These are phyloP conservation scores for Pyrrhoderma noxium DNA, from an alignment of 1,284 basidiomycete genomes.

Conservation along the genomic window DNA sequence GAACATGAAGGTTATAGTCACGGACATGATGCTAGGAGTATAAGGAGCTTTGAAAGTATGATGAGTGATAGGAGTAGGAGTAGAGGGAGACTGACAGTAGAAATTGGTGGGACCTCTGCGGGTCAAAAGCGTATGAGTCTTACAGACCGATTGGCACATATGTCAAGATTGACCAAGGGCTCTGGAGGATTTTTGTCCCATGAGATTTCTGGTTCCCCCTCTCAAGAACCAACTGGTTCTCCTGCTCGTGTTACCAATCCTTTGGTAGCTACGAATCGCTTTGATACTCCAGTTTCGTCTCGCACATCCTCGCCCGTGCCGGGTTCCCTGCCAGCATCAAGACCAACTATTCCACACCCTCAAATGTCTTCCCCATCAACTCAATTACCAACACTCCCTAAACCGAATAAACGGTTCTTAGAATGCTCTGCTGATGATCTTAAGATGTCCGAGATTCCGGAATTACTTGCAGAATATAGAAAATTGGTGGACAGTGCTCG, in stretches of 20 bases:
- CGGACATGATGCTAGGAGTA: slow-evolving; percentile 56
- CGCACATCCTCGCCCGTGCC: slow-evolving; percentile 36
- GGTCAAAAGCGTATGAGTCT: slow-evolving; percentile 49
- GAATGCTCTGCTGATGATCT: slow-evolving; percentile 68
- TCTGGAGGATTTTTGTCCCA: slow-evolving; percentile 16
- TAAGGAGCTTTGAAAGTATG: slow-evolving; percentile 79
- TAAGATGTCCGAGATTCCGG: slow-evolving; percentile 64
- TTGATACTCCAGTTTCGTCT: slow-evolving; percentile 40
- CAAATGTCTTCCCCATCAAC: slow-evolving; percentile 32
- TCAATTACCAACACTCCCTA: slow-evolving; percentile 27
- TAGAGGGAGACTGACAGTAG: slow-evolving; percentile 2
- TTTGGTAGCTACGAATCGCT: slow-evolving; percentile 25
- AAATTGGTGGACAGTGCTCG: slow-evolving; percentile 44
- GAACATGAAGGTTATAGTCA: slow-evolving; percentile 27
- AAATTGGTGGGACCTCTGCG: slow-evolving; percentile 23
- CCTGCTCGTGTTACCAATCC: slow-evolving; percentile 41
- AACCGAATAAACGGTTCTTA: slow-evolving; percentile 61
- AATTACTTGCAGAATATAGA: slow-evolving; percentile 70
- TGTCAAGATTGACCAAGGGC: slow-evolving; percentile 51
- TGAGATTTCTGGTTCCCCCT: slow-evolving; percentile 2
- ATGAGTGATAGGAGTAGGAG: slow-evolving; percentile 37
- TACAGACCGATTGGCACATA: slow-evolving; percentile 67
- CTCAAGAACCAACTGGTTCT: slow-evolving; percentile 31
- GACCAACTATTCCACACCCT: not conserved
- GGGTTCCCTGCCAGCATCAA: slow-evolving; percentile 22